Evolutionary conservation across 2,329 filamentous ascomycete genomes (phyloP), one percentile per base, ranked within the genome.

Genomic region (Epichloe bromicola): DNA sequence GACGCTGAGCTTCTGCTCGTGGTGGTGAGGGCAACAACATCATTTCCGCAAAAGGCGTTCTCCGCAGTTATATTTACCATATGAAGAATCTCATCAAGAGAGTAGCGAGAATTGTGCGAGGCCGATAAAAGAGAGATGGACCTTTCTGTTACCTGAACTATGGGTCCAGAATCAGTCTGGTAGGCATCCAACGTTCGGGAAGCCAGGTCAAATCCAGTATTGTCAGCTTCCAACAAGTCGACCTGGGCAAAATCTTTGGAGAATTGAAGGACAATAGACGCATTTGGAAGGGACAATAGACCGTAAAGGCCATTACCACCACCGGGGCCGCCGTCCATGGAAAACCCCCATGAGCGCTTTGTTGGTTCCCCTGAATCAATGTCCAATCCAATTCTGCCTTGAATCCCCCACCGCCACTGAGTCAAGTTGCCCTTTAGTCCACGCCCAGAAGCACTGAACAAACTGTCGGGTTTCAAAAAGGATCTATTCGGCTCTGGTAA

Each of bases 391-490:
- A 87, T 79, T 51, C 76, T 79, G 17, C 84, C 86, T 59, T 85
- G 79, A 30, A 87, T 67, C 4, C 87, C 63, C 63, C 80, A 73
- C 55, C 85, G 77, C 54, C 87, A 72, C 60, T 91, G 85, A 3
- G 79, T 78, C 23, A 91, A 69, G 7, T 76, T 75, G 10, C 85
- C 85, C 33, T 73, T 75, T 1, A 69, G 66, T 0, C 81, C 81
- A 56, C 79, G 78, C 0, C 84, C 82, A 19, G 82, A 82, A 42
- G 81, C 83, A 20, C 78, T 76, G 64, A 86, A 88, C 14, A 89
- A 61, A 23, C 75, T 73, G 57, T 83, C 79, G 30, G 65, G 57
- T 48, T 59, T 62, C 34, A 5, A 34, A 42, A 23, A 44, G 3
- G n/a, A 70, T 70, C 20, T 55, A 30, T 30, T 58, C 49, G 50